phyloP scores from a whole-genome alignment of 2,329 filamentous ascomycete species.

The Exophiala oligosperma region DNA sequence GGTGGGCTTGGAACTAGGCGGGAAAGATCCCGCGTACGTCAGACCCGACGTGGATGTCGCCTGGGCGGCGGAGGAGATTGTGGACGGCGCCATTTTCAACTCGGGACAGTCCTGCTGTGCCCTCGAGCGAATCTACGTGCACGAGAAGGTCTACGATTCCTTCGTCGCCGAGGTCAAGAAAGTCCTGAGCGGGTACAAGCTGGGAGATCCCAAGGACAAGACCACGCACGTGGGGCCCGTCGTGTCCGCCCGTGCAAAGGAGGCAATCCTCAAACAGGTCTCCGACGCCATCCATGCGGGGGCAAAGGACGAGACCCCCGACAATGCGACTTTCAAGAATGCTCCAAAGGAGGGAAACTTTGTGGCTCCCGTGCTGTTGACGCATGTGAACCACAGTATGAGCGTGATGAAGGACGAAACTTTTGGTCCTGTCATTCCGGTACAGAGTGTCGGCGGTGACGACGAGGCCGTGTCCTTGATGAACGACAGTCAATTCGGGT shows the following conservation, averaged over 20 bases:
- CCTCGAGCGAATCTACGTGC: slow-evolving; percentile 87
- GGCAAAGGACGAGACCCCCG: slow-evolving; percentile 79
- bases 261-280: slow-evolving; percentile 75
- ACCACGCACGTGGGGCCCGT: slow-evolving; percentile 84
- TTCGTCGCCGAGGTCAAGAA: slow-evolving; percentile 79
- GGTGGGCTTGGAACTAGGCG: slow-evolving; percentile 87
- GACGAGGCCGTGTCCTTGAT: slow-evolving; percentile 79
- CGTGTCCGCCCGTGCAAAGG: slow-evolving; percentile 75
- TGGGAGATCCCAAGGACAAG: slow-evolving; percentile 83
- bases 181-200: slow-evolving; percentile 76
- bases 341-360: slow-evolving; percentile 78
- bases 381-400: slow-evolving; percentile 79
- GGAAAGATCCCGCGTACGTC: slow-evolving; percentile 92
- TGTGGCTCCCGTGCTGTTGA: slow-evolving; percentile 80
- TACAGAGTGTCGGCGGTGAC: slow-evolving; percentile 82
- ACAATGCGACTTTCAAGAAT: slow-evolving; percentile 73
- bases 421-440: slow-evolving; percentile 87
- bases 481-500: slow-evolving; percentile 92
- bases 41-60: slow-evolving; percentile 80
- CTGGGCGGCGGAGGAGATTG: slow-evolving; percentile 92
- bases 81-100: slow-evolving; percentile 96
- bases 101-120: slow-evolving; percentile 98
- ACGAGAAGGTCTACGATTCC: slow-evolving; percentile 77
- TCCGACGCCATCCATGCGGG: slow-evolving; percentile 80
- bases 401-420: slow-evolving; percentile 90